These are phyloP conservation scores for Huntiella omanensis DNA, from an alignment of 2,329 filamentous ascomycete species.

Conservation along the genomic window DNA sequence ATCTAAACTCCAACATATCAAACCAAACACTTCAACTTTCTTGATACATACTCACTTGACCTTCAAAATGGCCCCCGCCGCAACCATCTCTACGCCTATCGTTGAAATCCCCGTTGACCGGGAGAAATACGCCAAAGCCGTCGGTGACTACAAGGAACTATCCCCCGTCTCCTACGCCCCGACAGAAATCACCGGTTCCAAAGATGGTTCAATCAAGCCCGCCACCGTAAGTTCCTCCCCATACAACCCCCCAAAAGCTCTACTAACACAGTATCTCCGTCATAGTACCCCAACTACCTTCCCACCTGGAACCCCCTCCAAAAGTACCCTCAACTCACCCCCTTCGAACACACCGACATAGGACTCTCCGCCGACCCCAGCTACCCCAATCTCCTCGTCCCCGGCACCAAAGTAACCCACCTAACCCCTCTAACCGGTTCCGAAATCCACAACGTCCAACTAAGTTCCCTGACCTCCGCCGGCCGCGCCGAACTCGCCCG, in stretches of 20 bases:
- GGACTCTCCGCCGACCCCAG: constrained; percentile 54
- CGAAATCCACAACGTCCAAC: constrained; percentile 51
- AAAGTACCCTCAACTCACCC: constrained; percentile 44
- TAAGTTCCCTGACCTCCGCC: constrained; percentile 45
- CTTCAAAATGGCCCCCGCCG: constrained; percentile 8
- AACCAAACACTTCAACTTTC: not conserved
- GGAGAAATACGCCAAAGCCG: constrained; percentile 8
- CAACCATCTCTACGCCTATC: constrained; percentile 1
- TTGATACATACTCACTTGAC: not conserved
- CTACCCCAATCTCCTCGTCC: constrained; percentile 48
- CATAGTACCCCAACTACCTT: constrained; percentile 50
- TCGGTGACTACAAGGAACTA: constrained; percentile 10
- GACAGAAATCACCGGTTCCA: constrained; percentile 9
- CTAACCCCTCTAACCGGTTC: constrained; percentile 58
- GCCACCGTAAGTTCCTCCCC: constrained; percentile 3
- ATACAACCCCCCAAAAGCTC: not conserved
- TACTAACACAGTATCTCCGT: not conserved
- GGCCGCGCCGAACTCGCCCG: constrained; percentile 63
- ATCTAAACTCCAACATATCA: not conserved
- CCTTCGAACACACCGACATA: constrained; percentile 56
- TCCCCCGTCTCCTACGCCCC: constrained; percentile 5
- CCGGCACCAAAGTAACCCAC: constrained; percentile 32
- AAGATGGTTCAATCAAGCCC: constrained; percentile 6
- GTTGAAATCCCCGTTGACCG: not conserved
- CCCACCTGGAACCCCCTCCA: constrained; percentile 50